Evolutionary conservation across 805 yeast genomes (phyloP), one percentile per base, ranked within the genome.

Genomic region (Starmerella bacillaris): DNA sequence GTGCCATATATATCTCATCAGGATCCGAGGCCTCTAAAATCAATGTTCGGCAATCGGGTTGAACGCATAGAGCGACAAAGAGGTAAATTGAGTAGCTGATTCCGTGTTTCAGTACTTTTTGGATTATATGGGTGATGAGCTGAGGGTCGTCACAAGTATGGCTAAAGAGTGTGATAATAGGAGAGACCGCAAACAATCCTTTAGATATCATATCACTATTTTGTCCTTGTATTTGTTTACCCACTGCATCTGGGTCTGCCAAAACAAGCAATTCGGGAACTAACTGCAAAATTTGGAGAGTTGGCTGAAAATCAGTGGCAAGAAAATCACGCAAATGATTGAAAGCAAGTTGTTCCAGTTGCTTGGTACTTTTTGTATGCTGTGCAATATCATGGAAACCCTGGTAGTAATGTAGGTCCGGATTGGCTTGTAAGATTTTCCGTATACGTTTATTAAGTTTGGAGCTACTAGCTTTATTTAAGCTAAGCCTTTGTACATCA

Each of bases 341-440:
- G 33, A 84, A 56, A 5, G 72, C 46, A 21, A 49, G 37, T 12
- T 39, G 40, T 15, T 58, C 55, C 21, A 48, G 43, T 35, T 50
- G 45, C 33, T 45, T 34, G 35, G 46, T 43, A 27, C 46, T 33
- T 16, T 56, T 53, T 38, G 72, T 69, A 1, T 75, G 68, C 14
- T 75, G 50, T 1, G 80, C 83, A 16, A 89, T 61, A 48, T 89
- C 96, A 54, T 86, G 96, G 53, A 67, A 80, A 0, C 98, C 98
- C 56, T 86, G 98, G 53, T 83, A 86, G 54, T 86, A 86, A 39
- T 70, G 61, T 28, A 84, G 58, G 3, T 54, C 48, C 0, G 84
- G 84, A 44, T 74, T 59, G 12, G 61, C 63, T 27, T 80, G 56
- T 11, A 89, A 59, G 2, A 82, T 60, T 15, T 60, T 58, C 11